Evolutionary conservation across 192 early-diverging fungal genomes (phyloP).

Genomic region (Backusella tarrabulga): DNA sequence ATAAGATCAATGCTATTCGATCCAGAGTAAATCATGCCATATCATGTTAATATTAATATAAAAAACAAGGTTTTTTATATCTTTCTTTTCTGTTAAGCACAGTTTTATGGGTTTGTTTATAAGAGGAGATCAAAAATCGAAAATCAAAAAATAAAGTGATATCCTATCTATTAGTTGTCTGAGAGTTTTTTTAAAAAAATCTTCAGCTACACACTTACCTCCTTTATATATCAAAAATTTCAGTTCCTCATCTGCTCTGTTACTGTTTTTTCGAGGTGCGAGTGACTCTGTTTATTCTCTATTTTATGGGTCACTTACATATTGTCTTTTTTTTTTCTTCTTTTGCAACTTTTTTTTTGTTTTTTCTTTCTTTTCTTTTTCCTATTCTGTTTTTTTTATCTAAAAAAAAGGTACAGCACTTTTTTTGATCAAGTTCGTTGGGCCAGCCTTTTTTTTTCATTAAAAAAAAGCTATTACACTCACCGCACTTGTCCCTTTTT

Average conservation of each 20-base stretch:
- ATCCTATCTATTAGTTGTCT: neutral
- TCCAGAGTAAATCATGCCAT: neutral
- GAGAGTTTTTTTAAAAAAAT: neutral
- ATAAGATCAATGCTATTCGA: neutral
- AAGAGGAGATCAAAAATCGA: conserved; percentile 14
- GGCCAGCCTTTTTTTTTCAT: conserved; percentile 1
- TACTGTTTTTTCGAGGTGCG: conserved; percentile 9
- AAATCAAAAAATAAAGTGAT: conserved; percentile 6
- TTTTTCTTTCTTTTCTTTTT: conserved; percentile 3
- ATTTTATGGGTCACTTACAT: conserved; percentile 1
- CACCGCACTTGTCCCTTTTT: neutral
- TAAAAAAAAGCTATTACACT: neutral
- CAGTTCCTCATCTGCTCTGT: neutral
- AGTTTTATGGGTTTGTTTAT: neutral
- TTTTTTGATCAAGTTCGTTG: neutral
- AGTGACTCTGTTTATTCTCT: conserved; percentile 12
- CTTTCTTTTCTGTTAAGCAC: neutral
- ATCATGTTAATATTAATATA: neutral
- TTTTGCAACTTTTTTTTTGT: conserved; percentile 5
- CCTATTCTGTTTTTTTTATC: neutral
- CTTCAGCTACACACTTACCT: neutral
- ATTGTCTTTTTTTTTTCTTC: conserved; percentile 2
- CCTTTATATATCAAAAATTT: conserved; percentile 2
- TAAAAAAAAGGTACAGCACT: neutral
- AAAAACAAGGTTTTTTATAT: neutral